A percentile compares a stretch with the other conserved stretches of the same genome.
Evolutionary conservation across 192 early-diverging fungal genomes (phyloP).

Genomic region (Dissophora globulifera): DNA sequence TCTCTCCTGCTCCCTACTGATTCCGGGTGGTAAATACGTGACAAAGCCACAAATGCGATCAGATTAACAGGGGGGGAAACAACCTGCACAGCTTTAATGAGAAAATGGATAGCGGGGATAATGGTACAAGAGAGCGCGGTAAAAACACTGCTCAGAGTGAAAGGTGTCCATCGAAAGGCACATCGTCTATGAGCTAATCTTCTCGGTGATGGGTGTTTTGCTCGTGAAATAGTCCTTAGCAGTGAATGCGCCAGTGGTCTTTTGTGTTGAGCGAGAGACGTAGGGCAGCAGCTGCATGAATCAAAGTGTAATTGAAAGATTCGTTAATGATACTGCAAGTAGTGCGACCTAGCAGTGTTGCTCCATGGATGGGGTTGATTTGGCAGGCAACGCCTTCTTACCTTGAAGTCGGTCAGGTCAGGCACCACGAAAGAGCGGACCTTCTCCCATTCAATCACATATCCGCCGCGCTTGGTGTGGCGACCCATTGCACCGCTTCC

Average conservation of each 20-base stretch:
- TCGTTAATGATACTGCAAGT: neutral
- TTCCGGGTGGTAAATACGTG: neutral
- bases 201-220: too few relatives aligned
- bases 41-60: neutral
- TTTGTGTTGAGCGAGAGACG: slow-evolving; percentile 54
- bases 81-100: too few relatives aligned
- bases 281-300: slow-evolving; percentile 51
- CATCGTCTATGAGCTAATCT: too few relatives aligned
- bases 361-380: neutral
- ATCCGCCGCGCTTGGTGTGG: slow-evolving; percentile 70
- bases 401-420: slow-evolving; percentile 64
- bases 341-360: neutral
- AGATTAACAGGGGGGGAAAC: neutral
- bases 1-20: neutral
- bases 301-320: too few relatives aligned
- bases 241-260: slow-evolving; percentile 57
- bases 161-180: too few relatives aligned
- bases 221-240: slow-evolving; percentile 53
- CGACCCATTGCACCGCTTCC: slow-evolving; percentile 71
- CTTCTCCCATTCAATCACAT: slow-evolving; percentile 66
- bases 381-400: slow-evolving; percentile 18
- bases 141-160: too few relatives aligned
- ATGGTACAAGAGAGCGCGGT: too few relatives aligned
- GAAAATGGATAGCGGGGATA: too few relatives aligned
- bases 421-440: slow-evolving; percentile 73